Percentiles rank a stretch among this genome's conserved stretches.
These are phyloP conservation scores for Blastobotrys aristatus DNA, from an alignment of 1,139 yeast genomes.

Conservation along the genomic window DNA sequence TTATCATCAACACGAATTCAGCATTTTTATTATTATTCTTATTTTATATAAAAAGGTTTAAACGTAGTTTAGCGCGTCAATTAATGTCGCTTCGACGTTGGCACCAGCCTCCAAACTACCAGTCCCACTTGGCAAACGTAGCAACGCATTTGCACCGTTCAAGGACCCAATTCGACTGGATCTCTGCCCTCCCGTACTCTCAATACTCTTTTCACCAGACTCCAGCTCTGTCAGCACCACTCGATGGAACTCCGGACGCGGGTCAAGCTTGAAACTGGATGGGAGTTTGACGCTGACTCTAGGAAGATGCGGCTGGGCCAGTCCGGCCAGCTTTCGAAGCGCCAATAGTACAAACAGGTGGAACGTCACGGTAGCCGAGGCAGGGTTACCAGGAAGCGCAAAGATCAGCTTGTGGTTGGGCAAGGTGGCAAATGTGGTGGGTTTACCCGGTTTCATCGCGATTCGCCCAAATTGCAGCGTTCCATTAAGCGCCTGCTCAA, in stretches of 20 bases:
- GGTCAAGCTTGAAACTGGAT: constrained; percentile 37
- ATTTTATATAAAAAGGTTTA: too few species aligned
- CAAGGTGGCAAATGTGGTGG: constrained; percentile 48
- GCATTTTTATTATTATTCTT: too few species aligned
- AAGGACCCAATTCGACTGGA: constrained; percentile 46
- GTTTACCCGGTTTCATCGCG: constrained; percentile 52
- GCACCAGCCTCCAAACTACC: constrained; percentile 1
- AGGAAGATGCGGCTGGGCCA: constrained; percentile 20
- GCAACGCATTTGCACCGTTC: constrained; percentile 42
- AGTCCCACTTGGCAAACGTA: constrained; percentile 35
- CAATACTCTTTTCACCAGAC: constrained; percentile 32
- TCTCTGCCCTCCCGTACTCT: constrained; percentile 45
- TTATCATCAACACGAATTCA: too few species aligned
- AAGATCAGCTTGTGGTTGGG: constrained; percentile 33
- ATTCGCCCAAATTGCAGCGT: constrained; percentile 48
- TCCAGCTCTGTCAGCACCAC: constrained; percentile 30
- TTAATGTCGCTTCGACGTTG: constrained; percentile 9
- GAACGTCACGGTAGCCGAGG: constrained; percentile 45
- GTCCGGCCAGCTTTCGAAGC: constrained; percentile 36
- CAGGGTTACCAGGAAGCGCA: constrained; percentile 52
- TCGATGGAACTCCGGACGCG: constrained; percentile 48
- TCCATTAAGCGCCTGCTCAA: constrained; percentile 40
- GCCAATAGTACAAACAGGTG: constrained; percentile 46
- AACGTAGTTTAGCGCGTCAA: neutral
- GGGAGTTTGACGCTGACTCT: constrained; percentile 32